A percentile compares a stretch with the other conserved stretches of the same genome.
Evolutionary conservation across 768 basidiomycete genomes (phyloP).

Genomic region (Boletus reticuloceps): DNA sequence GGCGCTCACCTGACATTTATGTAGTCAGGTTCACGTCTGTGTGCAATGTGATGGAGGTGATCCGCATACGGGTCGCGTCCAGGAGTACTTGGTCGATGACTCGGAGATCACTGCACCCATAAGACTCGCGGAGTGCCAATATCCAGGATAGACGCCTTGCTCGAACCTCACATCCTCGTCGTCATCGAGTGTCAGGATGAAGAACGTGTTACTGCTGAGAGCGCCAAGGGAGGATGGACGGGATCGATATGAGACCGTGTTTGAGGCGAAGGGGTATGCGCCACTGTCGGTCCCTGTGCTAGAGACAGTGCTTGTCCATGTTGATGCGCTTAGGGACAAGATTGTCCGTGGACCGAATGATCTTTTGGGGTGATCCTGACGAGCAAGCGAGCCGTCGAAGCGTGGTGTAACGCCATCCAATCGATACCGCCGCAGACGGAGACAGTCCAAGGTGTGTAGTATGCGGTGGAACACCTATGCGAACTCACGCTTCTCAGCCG

Average conservation of each 20-base stretch:
- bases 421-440: conserved; percentile 1
- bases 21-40: too few species aligned
- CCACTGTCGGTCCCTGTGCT: conserved; percentile 68
- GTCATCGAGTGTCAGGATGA: conserved; percentile 11
- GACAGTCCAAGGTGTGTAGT: conserved; percentile 12
- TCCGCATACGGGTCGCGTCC: too few species aligned
- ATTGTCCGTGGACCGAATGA: conserved; percentile 38
- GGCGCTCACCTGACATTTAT: too few species aligned
- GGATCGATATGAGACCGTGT: conserved; percentile 60
- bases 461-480: not conserved
- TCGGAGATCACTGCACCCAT: too few species aligned
- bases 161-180: not conserved
- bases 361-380: conserved; percentile 71
- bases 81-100: too few species aligned
- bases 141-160: not conserved
- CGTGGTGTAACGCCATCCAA: conserved; percentile 50
- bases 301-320: conserved; percentile 58
- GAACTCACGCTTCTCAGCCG: conserved; percentile 23
- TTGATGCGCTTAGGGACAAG: conserved; percentile 41
- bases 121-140: conserved; percentile 4
- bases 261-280: conserved; percentile 46
- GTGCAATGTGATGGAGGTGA: not conserved
- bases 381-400: conserved; percentile 74
- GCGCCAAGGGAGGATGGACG: conserved; percentile 29
- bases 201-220: conserved; percentile 43